Percentiles rank a stretch among this genome's conserved stretches.
phyloP scores from a whole-genome alignment of 2,329 filamentous ascomycete genomes.

The Immersiporthe knoxdaviesiana region DNA sequence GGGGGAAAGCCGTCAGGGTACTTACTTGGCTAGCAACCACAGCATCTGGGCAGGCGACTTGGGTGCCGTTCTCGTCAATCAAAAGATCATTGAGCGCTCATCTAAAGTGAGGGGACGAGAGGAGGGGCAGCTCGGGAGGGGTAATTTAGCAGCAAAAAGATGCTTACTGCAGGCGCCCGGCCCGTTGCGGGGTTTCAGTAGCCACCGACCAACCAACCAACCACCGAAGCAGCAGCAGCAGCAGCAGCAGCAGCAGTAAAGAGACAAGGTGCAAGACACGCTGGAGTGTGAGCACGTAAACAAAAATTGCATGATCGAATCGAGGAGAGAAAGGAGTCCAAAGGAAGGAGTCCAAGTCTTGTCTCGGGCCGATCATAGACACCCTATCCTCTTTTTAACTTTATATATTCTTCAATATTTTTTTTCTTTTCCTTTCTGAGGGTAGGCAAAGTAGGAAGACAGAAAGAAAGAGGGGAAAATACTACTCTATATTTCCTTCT shows the following conservation, averaged over 20 bases:
- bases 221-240: too few species aligned
- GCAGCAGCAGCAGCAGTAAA: too few species aligned
- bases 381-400: not conserved
- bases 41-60: not conserved
- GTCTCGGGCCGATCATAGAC: not conserved
- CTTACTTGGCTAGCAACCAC: not conserved
- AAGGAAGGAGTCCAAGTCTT: not conserved
- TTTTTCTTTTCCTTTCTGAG: not conserved
- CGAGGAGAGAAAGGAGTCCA: not conserved
- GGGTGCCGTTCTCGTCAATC: not conserved
- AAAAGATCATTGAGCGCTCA: not conserved
- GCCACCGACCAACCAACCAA: not conserved
- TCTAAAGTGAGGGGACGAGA: not conserved
- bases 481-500: not conserved
- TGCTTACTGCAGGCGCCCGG: not conserved
- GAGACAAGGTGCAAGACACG: too few species aligned
- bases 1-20: not conserved
- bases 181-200: not conserved
- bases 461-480: not conserved
- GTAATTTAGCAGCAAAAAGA: not conserved
- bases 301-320: not conserved
- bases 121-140: not conserved
- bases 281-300: not conserved
- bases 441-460: not conserved
- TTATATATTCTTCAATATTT: too few species aligned